Evolutionary conservation across 805 yeast genomes (phyloP).

Genomic region (Kodamaea fukazawae): DNA sequence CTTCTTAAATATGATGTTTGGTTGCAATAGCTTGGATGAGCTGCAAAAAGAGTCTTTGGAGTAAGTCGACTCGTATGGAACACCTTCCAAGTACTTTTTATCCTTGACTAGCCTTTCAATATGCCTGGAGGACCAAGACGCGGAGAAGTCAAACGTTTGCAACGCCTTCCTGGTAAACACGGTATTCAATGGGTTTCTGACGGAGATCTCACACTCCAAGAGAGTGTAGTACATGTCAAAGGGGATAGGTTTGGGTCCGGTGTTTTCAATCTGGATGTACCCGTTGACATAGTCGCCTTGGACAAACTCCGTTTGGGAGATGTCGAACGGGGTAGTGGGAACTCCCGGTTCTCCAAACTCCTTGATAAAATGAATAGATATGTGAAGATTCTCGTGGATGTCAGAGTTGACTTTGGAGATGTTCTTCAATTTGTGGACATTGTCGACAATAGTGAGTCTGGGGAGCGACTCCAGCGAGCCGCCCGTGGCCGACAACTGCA

Average conservation of each 20-base stretch:
- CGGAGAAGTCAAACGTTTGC: slow-evolving; percentile 48
- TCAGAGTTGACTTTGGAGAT: slow-evolving; percentile 28
- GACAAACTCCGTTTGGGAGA: slow-evolving; percentile 45
- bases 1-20: slow-evolving; percentile 30
- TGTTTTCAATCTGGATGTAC: slow-evolving; percentile 44
- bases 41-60: slow-evolving; percentile 19
- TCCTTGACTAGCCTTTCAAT: slow-evolving; percentile 30
- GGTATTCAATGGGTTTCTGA: slow-evolving; percentile 10
- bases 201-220: slow-evolving; percentile 48
- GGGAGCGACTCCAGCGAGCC: not conserved
- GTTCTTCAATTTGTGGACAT: slow-evolving; percentile 32
- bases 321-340: slow-evolving; percentile 18
- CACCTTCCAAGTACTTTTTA: not conserved
- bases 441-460: slow-evolving; percentile 31
- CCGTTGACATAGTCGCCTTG: slow-evolving; percentile 72
- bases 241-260: slow-evolving; percentile 38
- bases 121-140: slow-evolving; percentile 44
- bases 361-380: slow-evolving; percentile 32
- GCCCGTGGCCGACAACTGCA: not conserved
- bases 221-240: slow-evolving; percentile 64
- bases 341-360: not conserved
- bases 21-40: slow-evolving; percentile 10
- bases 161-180: slow-evolving; percentile 1
- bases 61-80: slow-evolving; percentile 15
- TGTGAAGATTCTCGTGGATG: slow-evolving; percentile 19